A percentile compares a stretch with the other conserved stretches of the same genome.
Evolutionary conservation across 352 stramenopile species (phyloP).

Genomic region (Globisporangium paroecandrum): DNA sequence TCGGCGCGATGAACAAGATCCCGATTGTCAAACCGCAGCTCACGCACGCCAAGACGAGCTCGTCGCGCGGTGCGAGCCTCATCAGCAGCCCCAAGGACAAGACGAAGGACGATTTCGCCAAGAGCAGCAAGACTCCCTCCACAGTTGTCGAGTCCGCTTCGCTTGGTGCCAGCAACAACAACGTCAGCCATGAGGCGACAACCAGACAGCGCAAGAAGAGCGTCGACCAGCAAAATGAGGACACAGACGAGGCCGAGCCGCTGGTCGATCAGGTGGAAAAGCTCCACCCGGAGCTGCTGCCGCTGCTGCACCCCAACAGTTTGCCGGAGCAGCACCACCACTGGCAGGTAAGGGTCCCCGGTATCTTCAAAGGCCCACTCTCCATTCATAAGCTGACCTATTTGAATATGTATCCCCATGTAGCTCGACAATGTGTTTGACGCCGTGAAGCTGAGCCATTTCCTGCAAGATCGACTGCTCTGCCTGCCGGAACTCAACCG

Average conservation of each 20-base stretch:
- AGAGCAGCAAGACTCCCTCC: neutral
- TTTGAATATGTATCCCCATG: too few relatives aligned
- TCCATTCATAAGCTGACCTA: neutral
- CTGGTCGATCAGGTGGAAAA: conserved; percentile 42
- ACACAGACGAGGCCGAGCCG: conserved; percentile 19
- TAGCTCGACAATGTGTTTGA: conserved; percentile 48
- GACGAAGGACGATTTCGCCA: neutral
- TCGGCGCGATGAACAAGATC: conserved; percentile 29
- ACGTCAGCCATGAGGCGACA: neutral
- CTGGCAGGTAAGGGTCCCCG: conserved; percentile 13
- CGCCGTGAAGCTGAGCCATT: conserved; percentile 56
- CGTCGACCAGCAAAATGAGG: conserved; percentile 14
- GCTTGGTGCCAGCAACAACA: neutral
- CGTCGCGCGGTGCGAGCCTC: conserved; percentile 21
- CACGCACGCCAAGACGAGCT: conserved; percentile 28
- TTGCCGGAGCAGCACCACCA: conserved; percentile 30
- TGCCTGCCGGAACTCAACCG: conserved; percentile 75
- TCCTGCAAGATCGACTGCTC: conserved; percentile 70
- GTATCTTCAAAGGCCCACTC: neutral
- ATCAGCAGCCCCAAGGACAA: conserved; percentile 8
- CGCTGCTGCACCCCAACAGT: conserved; percentile 41
- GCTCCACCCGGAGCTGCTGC: conserved; percentile 55
- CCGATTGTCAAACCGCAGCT: conserved; percentile 25
- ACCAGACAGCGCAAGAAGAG: conserved; percentile 15
- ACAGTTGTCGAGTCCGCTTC: neutral